A percentile compares a stretch with the other conserved stretches of the same genome.
Evolutionary conservation across 2,329 filamentous ascomycete species (phyloP).

Genomic region (Colletotrichum spaethianum): DNA sequence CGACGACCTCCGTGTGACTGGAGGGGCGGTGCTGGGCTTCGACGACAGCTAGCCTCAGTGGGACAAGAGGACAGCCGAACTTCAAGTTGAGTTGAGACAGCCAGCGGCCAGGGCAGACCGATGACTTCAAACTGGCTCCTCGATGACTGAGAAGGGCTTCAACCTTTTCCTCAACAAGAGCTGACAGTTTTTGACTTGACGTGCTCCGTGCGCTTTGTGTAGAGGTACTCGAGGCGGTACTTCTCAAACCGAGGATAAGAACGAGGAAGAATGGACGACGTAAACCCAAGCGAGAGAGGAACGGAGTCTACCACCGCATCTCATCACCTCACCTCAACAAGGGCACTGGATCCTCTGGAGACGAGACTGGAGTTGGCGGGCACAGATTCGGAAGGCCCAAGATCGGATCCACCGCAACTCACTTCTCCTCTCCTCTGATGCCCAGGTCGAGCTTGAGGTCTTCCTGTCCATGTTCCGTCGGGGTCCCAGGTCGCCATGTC

Average conservation of each 20-base stretch:
- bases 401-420: constrained; percentile 14
- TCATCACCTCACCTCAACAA: constrained; percentile 8
- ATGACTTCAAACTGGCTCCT: constrained; percentile 13
- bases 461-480: constrained; percentile 6
- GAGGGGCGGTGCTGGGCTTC: constrained; percentile 21
- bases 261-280: constrained; percentile 9
- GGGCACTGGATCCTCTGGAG: not conserved
- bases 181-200: constrained; percentile 14
- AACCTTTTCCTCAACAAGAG: not conserved
- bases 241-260: not conserved
- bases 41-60: constrained; percentile 13
- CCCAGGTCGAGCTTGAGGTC: not conserved
- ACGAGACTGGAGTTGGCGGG: not conserved
- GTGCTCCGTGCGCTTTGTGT: constrained; percentile 12
- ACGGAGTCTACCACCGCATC: not conserved
- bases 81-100: constrained; percentile 3
- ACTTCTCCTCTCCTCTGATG: not conserved
- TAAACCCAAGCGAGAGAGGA: constrained; percentile 2
- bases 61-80: constrained; percentile 1
- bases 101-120: not conserved
- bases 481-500: constrained; percentile 11
- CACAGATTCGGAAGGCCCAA: constrained; percentile 11
- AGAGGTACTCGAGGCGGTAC: not conserved
- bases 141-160: not conserved
- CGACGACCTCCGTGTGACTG: not conserved